Base-by-base conservation (phyloP, 2,329 filamentous ascomycete genomes). In the Aspergillus pseudoglaucus region DNA sequence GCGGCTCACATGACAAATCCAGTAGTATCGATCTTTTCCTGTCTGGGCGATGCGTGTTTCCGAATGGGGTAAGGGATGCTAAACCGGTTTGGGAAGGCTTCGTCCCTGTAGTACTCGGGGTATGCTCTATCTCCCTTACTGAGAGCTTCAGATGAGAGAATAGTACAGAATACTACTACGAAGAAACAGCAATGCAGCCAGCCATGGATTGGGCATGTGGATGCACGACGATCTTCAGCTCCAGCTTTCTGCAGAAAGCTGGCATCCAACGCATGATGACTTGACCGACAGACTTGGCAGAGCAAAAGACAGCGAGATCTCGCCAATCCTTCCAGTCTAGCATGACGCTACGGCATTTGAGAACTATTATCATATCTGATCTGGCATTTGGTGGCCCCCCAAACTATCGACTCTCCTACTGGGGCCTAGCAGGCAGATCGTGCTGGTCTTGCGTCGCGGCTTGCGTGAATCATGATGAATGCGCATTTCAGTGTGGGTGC, bases 321-420 rank as follows among this genome's bases (percentile, higher is more conserved):
- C n/a, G 12, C 33, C 6, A 37, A 6, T 37, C 33, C 25, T 37
- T 37, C 33, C n/a, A 17, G 33, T 37, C 25, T 27, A 27, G 25
- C 25, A 10, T 12, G 25, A 27, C 25, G 25, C 25, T 10, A 27
- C 25, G 25, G 25, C 25, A 27, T 18, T 17, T 12, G 7, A 3
- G 18, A 5, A 18, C 7, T 12, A 39, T 22, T 3, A 39, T 22
- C 37, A 37, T 17, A 37, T 37, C 33, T 37, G 17, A 39, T 39
- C 37, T 39, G 37, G 37, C 37, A 39, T 39, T 18, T 39, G 23
- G 47, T 48, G 48, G 53, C 51, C 51, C 39, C 44, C 46, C 49
- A 45, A 53, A 53, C 57, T 59, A 60, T 60, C 58, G 59, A 53
- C 48, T 53, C 38, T 50, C 53, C 48, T 45, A 46, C 17, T 30